Evolutionary conservation across 2,329 filamentous ascomycete species (phyloP), one percentile per base, ranked within the genome.

Genomic region (Fusarium proliferatum): DNA sequence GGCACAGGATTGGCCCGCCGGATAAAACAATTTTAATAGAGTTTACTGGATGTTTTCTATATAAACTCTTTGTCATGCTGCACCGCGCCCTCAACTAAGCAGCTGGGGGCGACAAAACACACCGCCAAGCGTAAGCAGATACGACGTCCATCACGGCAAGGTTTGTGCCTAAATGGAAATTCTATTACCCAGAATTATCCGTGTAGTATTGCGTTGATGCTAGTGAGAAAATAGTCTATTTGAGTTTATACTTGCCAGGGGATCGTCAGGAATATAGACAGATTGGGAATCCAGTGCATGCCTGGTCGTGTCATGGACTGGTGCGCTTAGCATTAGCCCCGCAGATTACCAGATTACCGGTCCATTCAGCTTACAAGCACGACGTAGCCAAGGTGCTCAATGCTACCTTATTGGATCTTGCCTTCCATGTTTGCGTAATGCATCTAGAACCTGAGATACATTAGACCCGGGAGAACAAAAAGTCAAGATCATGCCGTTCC

Each of bases 221-320:
- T 36, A 36, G 55, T 58, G 41, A 58, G 55, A 58, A 58, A 58
- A 58, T 58, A 58, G 55, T 49, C 11, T n/a, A 26, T n/a, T 49
- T 49, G 41, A n/a, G 19, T 36, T 58, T 58, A 48, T 49, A 36
- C 17, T 5, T 38, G 33, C 19, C 15, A 36, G 43, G 55, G 15
- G 41, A 49, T 58, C 55, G 41, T 28, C 41, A 58, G 41, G 55
- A 49, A 49, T 49, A 36, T 36, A 36, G 19, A 36, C 41, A 0
- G 2, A 8, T 58, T 36, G 1, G 55, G 55, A 49, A 8, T 3
- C 5, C 13, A 19, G 23, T 58, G 55, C 55, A 58, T 49, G 33
- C 9, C 19, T 9, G n/a, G 21, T 49, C 6, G 41, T 28, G 17
- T 10, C 30, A 49, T 36, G 19, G 55, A 49, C 30, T 58, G 41